phyloP scores from a whole-genome alignment of 345 rosid species.

The Gossypium mustelinum region DNA sequence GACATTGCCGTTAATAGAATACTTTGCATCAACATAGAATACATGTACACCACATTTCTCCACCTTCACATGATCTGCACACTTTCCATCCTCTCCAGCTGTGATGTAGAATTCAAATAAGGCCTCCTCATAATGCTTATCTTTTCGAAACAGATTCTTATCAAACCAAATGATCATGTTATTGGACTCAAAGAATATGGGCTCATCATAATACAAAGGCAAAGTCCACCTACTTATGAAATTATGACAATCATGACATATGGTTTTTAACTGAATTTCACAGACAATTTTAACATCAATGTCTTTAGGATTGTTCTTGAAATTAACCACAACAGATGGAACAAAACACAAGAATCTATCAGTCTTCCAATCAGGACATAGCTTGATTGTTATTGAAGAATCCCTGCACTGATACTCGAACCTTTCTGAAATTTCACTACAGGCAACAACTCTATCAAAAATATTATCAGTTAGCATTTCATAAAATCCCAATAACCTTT shows the following conservation, averaged over 20 bases:
- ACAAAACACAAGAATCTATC: neutral
- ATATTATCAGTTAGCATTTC: neutral
- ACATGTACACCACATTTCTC: conserved; percentile 3
- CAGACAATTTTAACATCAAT: neutral
- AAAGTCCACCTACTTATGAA: neutral
- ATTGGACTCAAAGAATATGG: neutral
- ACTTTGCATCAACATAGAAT: neutral
- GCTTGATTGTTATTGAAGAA: neutral
- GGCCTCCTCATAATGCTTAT: neutral
- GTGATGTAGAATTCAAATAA: neutral
- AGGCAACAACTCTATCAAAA: neutral
- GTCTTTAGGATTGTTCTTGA: neutral
- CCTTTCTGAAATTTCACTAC: neutral
- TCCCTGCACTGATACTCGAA: neutral
- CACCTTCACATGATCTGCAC: neutral
- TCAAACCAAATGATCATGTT: neutral
- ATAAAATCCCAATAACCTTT: neutral
- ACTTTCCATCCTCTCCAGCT: neutral
- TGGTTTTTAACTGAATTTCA: neutral
- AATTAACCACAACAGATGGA: neutral
- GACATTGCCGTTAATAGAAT: neutral
- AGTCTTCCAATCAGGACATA: neutral
- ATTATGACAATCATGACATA: neutral
- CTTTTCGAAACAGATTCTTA: neutral
- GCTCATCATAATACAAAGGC: neutral